Evolutionary conservation across 2,329 filamentous ascomycete species (phyloP).

Genomic region (Graphiopsis chlorocephala): DNA sequence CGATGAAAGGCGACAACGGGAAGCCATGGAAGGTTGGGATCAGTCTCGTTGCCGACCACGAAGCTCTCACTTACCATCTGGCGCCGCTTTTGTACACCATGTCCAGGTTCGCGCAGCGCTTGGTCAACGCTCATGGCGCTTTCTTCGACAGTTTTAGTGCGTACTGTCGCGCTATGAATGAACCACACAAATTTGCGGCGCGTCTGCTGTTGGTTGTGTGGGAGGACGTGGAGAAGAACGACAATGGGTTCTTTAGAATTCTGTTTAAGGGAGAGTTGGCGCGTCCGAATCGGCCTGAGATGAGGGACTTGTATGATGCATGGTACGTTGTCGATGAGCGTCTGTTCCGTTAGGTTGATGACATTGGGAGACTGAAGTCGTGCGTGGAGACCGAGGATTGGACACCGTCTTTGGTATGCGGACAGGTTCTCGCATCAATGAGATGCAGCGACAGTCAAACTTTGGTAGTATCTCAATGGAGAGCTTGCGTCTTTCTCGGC

Average conservation of each 20-base stretch:
- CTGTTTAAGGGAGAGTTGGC: background rate
- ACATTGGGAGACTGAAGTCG: background rate
- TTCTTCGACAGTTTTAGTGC: background rate
- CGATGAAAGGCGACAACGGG: background rate
- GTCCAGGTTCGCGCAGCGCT: background rate
- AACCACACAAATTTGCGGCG: background rate
- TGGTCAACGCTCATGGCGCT: background rate
- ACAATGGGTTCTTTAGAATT: background rate
- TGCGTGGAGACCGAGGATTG: background rate
- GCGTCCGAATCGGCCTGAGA: background rate
- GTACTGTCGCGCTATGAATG: background rate
- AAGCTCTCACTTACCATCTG: background rate
- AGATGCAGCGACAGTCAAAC: background rate
- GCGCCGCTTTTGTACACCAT: background rate
- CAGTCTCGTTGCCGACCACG: background rate
- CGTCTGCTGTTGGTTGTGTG: conserved; percentile 6
- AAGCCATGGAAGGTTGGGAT: background rate
- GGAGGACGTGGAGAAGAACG: conserved; percentile 8
- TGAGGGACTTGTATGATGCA: background rate
- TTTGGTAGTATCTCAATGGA: background rate
- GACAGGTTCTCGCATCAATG: background rate
- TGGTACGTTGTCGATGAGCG: conserved; percentile 12
- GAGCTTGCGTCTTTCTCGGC: background rate
- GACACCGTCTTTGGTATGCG: background rate
- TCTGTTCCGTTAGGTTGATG: background rate